These are phyloP conservation scores for Climacium dendroides DNA, from an alignment of 225 moss, liverwort and hornwort species.

Conservation along the genomic window DNA sequence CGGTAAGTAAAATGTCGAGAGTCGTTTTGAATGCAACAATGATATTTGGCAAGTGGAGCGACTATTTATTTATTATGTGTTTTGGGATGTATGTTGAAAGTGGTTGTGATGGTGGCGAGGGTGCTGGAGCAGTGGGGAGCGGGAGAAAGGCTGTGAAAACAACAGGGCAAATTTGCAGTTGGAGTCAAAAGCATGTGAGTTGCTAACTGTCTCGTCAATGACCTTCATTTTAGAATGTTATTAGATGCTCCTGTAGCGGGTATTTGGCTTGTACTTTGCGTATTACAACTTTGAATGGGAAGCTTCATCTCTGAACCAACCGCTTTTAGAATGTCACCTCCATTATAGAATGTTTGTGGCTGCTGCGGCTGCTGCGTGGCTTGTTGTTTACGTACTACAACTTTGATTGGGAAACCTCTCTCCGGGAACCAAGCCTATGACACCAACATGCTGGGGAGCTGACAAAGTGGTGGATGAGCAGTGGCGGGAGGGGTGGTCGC, in stretches of 20 bases:
- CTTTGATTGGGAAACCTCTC: background rate
- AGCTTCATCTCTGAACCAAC: background rate
- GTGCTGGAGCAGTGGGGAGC: constrained; percentile 24
- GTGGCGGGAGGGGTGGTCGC: constrained; percentile 86
- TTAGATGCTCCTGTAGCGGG: background rate
- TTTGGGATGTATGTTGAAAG: background rate
- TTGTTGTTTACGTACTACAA: background rate
- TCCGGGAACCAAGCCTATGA: background rate
- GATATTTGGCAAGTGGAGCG: background rate
- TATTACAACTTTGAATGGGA: background rate
- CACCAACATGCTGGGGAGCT: background rate
- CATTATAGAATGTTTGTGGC: background rate
- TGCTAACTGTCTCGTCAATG: background rate
- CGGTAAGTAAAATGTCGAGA: background rate
- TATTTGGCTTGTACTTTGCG: background rate
- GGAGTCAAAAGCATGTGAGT: constrained; percentile 43
- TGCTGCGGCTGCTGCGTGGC: background rate
- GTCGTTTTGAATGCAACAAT: background rate
- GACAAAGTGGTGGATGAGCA: constrained; percentile 21
- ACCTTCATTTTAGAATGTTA: background rate
- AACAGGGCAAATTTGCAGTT: constrained; percentile 7
- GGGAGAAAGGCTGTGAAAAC: constrained; percentile 1
- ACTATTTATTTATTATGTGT: background rate
- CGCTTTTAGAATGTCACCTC: background rate
- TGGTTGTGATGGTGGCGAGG: constrained; percentile 3